phyloP scores from a whole-genome alignment of 164 flowering plant genomes.

The Buxus sempervirens region DNA sequence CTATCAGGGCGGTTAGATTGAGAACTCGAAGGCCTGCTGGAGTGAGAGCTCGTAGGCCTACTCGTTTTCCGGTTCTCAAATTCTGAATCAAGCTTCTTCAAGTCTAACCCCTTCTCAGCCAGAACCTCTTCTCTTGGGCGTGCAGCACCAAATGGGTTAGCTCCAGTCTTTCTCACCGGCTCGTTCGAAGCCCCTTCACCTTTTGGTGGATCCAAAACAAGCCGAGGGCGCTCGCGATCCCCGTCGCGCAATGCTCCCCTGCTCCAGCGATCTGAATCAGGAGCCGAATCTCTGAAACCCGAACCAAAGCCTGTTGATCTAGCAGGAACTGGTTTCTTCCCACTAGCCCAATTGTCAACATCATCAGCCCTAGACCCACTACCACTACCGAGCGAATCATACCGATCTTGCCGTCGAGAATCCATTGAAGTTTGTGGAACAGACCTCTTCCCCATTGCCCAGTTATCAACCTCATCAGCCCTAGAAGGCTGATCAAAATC shows the following conservation, averaged over 20 bases:
- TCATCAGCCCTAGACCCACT: conserved; percentile 72
- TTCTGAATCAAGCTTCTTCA: conserved; percentile 69
- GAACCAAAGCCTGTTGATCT: conserved; percentile 33
- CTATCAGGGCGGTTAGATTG: conserved; percentile 66
- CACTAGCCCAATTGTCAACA: conserved; percentile 66
- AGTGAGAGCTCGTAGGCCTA: conserved; percentile 75
- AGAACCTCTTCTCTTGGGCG: conserved; percentile 88
- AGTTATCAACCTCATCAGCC: conserved; percentile 86
- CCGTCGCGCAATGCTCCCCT: conserved; percentile 25
- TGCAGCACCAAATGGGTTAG: conserved; percentile 85
- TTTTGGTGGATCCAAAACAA: conserved; percentile 50
- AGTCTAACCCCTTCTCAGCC: conserved; percentile 89
- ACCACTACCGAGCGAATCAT: conserved; percentile 54
- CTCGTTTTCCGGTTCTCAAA: conserved; percentile 61
- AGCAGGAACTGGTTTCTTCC: conserved; percentile 43
- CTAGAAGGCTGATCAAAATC: conserved; percentile 76
- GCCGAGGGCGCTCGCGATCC: conserved; percentile 43
- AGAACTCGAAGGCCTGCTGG: conserved; percentile 77
- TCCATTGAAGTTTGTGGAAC: conserved; percentile 27
- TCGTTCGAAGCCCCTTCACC: conserved; percentile 32
- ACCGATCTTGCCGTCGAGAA: conserved; percentile 39
- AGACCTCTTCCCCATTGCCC: conserved; percentile 57
- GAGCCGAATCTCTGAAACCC: conserved; percentile 26
- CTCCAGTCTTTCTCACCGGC: conserved; percentile 35
- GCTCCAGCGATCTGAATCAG: conserved; percentile 49